These are phyloP conservation scores for Sporothrix inflata DNA, from an alignment of 2,329 filamentous ascomycete species.

Conservation along the genomic window DNA sequence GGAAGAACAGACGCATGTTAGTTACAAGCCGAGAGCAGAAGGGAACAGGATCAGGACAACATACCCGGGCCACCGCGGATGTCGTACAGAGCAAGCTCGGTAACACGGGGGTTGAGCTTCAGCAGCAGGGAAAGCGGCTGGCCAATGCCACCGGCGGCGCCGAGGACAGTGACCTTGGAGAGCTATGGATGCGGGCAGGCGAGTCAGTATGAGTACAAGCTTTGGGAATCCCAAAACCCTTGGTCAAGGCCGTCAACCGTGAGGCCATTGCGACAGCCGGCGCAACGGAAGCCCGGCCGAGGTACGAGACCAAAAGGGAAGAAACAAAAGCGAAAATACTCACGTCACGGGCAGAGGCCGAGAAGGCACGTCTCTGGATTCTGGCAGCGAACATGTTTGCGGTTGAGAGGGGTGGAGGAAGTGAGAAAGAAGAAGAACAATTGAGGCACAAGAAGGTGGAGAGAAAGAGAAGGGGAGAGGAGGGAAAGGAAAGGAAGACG, in stretches of 20 bases:
- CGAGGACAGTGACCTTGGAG: slow-evolving; percentile 96
- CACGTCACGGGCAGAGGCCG: slow-evolving; percentile 77
- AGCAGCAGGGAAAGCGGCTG: slow-evolving; percentile 96
- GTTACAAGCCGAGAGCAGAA: background rate
- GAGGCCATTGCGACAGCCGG: background rate
- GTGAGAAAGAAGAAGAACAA: slow-evolving; percentile 5
- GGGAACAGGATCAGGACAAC: slow-evolving; percentile 37
- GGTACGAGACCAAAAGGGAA: slow-evolving; percentile 23
- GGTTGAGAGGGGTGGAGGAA: slow-evolving; percentile 22
- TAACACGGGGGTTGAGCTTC: slow-evolving; percentile 97
- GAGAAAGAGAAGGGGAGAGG: slow-evolving; percentile 6
- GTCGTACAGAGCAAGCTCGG: slow-evolving; percentile 95
- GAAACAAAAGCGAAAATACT: slow-evolving; percentile 41
- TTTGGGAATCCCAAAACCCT: no score
- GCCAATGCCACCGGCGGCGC: slow-evolving; percentile 96
- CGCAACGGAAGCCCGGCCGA: slow-evolving; percentile 24
- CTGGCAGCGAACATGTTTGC: slow-evolving; percentile 73
- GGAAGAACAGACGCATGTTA: background rate
- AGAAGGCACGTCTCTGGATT: slow-evolving; percentile 79
- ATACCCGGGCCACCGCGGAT: slow-evolving; percentile 88
- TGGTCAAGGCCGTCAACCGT: background rate
- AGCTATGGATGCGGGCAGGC: slow-evolving; percentile 58
- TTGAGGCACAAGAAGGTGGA: background rate
- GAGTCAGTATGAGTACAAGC: background rate
- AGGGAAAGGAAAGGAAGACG: slow-evolving; percentile 22